phyloP scores from a whole-genome alignment of 148 eudicot genomes.

The Vaccinium corymbosum region DNA sequence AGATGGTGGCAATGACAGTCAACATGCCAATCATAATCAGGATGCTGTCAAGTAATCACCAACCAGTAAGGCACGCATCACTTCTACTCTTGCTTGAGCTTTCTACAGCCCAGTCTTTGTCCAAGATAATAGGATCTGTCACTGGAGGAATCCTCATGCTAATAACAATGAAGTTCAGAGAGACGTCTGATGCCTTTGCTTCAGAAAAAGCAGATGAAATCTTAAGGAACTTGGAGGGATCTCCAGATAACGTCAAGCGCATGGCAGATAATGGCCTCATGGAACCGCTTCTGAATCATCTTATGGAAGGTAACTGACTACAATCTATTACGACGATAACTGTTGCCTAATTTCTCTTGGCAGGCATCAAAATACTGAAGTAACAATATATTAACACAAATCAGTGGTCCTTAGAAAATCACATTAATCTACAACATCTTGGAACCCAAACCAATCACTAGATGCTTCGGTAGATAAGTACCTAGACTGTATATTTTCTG shows the following conservation, averaged over 20 bases:
- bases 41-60: constrained; percentile 66
- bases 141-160: constrained; percentile 58
- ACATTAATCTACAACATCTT: not conserved
- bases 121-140: constrained; percentile 45
- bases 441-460: not conserved
- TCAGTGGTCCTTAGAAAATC: not conserved
- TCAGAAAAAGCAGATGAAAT: constrained; percentile 57
- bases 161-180: constrained; percentile 48
- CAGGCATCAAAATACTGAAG: not conserved
- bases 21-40: constrained; percentile 45
- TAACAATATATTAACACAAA: not conserved
- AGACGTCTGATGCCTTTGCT: constrained; percentile 46
- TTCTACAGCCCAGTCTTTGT: constrained; percentile 38
- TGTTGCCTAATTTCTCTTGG: not conserved
- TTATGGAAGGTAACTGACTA: constrained; percentile 49
- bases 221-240: constrained; percentile 55
- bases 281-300: constrained; percentile 64
- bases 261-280: constrained; percentile 85
- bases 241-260: constrained; percentile 52
- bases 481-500: not conserved
- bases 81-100: constrained; percentile 57
- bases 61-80: constrained; percentile 59
- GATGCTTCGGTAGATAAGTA: not conserved
- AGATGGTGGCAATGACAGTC: constrained; percentile 44
- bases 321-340: not conserved